Conservation (phyloP, 805 yeast genomes). For the Pichia sporocuriosa region DNA sequence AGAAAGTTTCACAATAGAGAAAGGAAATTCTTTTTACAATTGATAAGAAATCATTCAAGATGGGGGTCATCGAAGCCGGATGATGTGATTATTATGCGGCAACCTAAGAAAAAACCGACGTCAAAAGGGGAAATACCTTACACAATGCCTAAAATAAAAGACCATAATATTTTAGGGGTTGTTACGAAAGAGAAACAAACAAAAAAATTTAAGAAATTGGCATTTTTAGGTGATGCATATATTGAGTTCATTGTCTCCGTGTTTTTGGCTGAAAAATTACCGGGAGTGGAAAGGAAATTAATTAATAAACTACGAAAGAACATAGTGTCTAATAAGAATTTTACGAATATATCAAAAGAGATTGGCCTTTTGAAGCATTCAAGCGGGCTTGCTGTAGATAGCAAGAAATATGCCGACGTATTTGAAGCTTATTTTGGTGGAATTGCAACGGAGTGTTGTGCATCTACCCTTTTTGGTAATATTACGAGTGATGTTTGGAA, state of each 20-base stretch:
- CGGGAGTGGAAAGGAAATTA: constrained; percentile 64
- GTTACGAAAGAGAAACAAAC: background rate
- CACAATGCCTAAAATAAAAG: background rate
- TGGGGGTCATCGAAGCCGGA: no score
- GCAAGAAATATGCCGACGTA: constrained; percentile 71
- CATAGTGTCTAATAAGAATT: constrained; percentile 43
- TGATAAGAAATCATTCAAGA: no score
- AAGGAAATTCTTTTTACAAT: no score
- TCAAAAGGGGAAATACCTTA: no score
- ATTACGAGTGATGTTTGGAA: background rate
- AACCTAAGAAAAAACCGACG: no score
- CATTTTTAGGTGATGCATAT: constrained; percentile 79
- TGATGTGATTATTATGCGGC: no score
- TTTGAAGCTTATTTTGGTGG: constrained; percentile 91
- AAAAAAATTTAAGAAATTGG: constrained; percentile 51
- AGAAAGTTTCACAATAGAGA: no score
- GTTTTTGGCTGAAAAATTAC: constrained; percentile 56
- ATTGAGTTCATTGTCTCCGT: constrained; percentile 59
- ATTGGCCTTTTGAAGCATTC: constrained; percentile 35
- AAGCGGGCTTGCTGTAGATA: constrained; percentile 38
- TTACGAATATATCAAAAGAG: constrained; percentile 43
- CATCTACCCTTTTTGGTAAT: background rate
- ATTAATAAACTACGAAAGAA: constrained; percentile 56
- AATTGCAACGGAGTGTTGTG: constrained; percentile 23
- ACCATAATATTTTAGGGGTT: background rate